Conservation (phyloP, 2,329 filamentous ascomycete species). For the Aureobasidium leucospermi region DNA sequence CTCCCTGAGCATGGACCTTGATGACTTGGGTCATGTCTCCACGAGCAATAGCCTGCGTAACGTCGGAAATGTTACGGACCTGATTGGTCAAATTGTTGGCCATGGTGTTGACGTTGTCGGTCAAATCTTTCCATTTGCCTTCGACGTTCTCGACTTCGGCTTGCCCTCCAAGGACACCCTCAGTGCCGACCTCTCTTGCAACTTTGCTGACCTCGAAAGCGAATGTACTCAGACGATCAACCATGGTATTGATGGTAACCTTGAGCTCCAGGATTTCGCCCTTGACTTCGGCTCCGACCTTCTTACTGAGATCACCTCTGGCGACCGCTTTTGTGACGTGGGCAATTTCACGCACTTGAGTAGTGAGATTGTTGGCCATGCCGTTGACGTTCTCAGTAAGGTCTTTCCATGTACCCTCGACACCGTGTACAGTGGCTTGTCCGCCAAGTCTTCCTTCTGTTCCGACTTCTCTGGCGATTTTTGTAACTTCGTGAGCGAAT, state of each 20-base stretch:
- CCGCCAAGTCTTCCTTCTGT: conserved; percentile 45
- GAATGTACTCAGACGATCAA: conserved; percentile 56
- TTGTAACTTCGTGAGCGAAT: conserved; percentile 47
- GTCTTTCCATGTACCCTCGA: conserved; percentile 48
- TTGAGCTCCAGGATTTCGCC: conserved; percentile 58
- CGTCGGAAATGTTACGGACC: conserved; percentile 85
- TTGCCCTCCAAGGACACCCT: conserved; percentile 57
- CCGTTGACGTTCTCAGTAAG: conserved; percentile 48
- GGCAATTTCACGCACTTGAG: conserved; percentile 47
- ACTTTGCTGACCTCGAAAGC: conserved; percentile 61
- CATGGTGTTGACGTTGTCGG: conserved; percentile 62
- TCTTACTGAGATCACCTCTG: conserved; percentile 45
- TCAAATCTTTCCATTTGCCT: conserved; percentile 60
- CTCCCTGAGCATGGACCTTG: conserved; percentile 87
- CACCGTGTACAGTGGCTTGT: conserved; percentile 45
- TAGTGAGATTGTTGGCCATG: conserved; percentile 46
- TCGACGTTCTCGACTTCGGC: conserved; percentile 58
- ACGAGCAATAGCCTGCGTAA: conserved; percentile 90
- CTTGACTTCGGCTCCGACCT: conserved; percentile 45
- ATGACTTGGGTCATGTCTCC: conserved; percentile 96
- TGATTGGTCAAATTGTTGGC: conserved; percentile 56
- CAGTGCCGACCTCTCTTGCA: conserved; percentile 57
- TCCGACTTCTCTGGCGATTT: conserved; percentile 46
- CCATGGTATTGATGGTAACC: conserved; percentile 72
- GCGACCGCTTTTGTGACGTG: conserved; percentile 47